Evolutionary conservation across 352 stramenopile species (phyloP).

Genomic region (Phytophthora sojae): DNA sequence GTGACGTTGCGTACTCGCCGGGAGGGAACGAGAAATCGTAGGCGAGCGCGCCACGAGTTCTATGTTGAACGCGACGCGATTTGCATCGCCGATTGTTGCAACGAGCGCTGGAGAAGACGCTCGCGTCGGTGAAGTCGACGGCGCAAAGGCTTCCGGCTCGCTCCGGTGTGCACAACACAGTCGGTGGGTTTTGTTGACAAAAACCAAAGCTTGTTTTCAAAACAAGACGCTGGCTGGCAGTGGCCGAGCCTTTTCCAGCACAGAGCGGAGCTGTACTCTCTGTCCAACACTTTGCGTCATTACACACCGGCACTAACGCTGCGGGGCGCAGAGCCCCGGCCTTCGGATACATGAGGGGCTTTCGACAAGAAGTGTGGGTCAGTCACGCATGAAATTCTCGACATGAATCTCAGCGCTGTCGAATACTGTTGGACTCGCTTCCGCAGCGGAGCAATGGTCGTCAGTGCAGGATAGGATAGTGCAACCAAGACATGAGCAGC

Average conservation of each 20-base stretch:
- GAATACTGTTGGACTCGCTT: too few relatives aligned
- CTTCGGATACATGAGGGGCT: slow-evolving; percentile 26
- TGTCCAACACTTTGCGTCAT: slow-evolving; percentile 18
- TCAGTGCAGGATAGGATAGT: neutral
- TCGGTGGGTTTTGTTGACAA: neutral
- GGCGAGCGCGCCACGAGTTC: slow-evolving; percentile 5
- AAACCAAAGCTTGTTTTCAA: slow-evolving; percentile 28
- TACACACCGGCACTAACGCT: slow-evolving; percentile 19
- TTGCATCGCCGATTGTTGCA: slow-evolving; percentile 32
- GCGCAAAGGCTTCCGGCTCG: neutral
- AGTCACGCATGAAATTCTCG: slow-evolving; percentile 1
- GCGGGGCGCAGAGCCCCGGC: slow-evolving; percentile 19
- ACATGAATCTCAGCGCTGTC: too few relatives aligned
- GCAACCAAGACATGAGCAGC: neutral
- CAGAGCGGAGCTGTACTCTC: slow-evolving; percentile 14
- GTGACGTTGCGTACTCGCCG: slow-evolving; percentile 5
- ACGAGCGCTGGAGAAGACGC: neutral
- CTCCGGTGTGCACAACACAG: too few relatives aligned
- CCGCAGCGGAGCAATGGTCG: neutral
- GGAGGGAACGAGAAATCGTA: slow-evolving; percentile 33
- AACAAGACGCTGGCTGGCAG: slow-evolving; percentile 8
- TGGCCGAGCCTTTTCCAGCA: slow-evolving; percentile 11
- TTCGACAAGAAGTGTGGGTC: slow-evolving; percentile 7
- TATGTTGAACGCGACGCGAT: slow-evolving; percentile 21
- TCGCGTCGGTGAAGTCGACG: neutral